Percentiles rank a stretch among this genome's conserved stretches.
These are phyloP conservation scores for Flaveria floridana DNA, from an alignment of 140 eudicot genomes.

Conservation along the genomic window DNA sequence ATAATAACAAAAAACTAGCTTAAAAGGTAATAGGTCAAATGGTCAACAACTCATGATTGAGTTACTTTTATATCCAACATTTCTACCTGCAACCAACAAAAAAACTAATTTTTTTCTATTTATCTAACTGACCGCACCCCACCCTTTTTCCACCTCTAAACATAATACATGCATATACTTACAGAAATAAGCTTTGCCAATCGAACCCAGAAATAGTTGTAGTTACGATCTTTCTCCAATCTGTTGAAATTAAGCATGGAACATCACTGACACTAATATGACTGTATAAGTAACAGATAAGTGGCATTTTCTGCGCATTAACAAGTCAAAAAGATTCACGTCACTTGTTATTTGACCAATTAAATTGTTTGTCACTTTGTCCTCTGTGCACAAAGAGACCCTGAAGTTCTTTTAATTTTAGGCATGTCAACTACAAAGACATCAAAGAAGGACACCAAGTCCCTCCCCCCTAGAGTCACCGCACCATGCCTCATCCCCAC, in stretches of 20 bases:
- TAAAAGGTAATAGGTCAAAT: not conserved
- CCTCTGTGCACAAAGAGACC: too few species aligned
- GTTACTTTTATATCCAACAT: too few species aligned
- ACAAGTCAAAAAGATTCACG: not conserved
- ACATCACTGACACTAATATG: not conserved
- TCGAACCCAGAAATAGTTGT: slow-evolving; percentile 62
- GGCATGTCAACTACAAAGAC: not conserved
- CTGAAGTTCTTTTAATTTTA: not conserved
- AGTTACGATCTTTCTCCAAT: slow-evolving; percentile 64
- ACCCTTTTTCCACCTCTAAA: not conserved
- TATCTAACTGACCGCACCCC: not conserved
- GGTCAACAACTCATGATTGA: not conserved
- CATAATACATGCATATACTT: slow-evolving; percentile 34
- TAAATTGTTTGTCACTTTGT: not conserved
- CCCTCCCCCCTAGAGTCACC: not conserved
- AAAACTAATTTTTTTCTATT: too few species aligned
- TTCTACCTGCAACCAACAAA: too few species aligned
- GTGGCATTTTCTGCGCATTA: not conserved
- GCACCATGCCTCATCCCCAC: too few species aligned
- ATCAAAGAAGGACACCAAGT: not conserved
- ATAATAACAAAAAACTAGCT: not conserved
- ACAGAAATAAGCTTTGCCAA: slow-evolving; percentile 53
- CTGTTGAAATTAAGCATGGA: slow-evolving; percentile 33
- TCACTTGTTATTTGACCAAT: not conserved
- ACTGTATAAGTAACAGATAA: not conserved